Percentiles rank a stretch among this genome's conserved stretches.
phyloP scores from a whole-genome alignment of 768 basidiomycete genomes.

The Suillus paluster region DNA sequence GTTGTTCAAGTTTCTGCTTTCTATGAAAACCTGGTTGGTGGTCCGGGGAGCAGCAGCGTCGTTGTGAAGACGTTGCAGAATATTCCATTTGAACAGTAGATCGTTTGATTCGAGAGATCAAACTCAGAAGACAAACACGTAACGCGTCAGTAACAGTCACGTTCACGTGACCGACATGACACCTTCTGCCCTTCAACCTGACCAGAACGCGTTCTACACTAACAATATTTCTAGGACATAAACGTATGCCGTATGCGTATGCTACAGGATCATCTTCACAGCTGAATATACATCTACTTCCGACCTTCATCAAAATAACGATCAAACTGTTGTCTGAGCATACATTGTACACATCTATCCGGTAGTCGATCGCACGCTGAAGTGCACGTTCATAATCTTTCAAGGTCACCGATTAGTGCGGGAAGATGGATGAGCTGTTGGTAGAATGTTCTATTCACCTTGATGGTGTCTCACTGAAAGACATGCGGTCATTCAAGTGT shows the following conservation, averaged over 20 bases:
- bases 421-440: conserved; percentile 24
- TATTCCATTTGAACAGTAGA: no score
- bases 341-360: neutral
- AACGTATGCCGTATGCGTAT: neutral
- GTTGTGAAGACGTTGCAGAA: no score
- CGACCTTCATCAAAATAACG: neutral
- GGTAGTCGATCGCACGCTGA: conserved; percentile 4
- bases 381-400: conserved; percentile 2
- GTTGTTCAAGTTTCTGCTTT: no score
- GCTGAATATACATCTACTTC: neutral
- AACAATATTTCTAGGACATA: neutral
- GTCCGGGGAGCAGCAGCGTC: no score
- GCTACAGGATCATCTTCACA: neutral
- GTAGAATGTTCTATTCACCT: conserved; percentile 39
- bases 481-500: conserved; percentile 35
- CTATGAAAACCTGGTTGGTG: no score
- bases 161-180: neutral
- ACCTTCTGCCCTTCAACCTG: neutral
- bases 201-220: neutral
- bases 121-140: no score
- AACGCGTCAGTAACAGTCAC: conserved; percentile 4
- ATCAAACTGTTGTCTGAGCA: neutral
- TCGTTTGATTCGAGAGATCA: no score
- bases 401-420: neutral
- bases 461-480: conserved; percentile 28